Evolutionary conservation across 2,329 filamentous ascomycete genomes (phyloP), one percentile per base, ranked within the genome.

Genomic region (Macrophomina pseudophaseolina): DNA sequence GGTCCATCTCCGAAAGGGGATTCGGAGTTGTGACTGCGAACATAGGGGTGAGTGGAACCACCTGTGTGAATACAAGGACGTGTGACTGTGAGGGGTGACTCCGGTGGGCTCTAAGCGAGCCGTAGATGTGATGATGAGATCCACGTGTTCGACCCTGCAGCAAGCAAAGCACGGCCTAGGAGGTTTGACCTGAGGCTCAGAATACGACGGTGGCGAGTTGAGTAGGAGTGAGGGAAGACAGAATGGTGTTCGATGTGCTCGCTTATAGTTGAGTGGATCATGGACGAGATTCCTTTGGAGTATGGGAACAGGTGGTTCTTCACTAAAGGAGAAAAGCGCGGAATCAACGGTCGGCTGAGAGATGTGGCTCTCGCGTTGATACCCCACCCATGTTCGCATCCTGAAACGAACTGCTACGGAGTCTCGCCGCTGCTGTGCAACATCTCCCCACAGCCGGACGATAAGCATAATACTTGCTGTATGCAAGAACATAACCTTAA

Each of bases 401-500:
- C 49, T 52, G 49, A 52, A 52, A 52, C 49, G 3, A 52, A 4
- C 12, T 6, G 28, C 30, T n/a, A 32, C 49, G 5, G 30, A 28
- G 30, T 5, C 35, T 44, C 38, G 53, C 38, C 8, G 38, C 23
- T 32, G 28, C 40, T 5, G 14, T 23, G 9, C 35, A 16, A 16
- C 7, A 23, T 9, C 1, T n/a, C 38, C 38, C 11, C 54, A 32
- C 16, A 44, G 54, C 33, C n/a, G 23, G 32, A 59, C 40, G 46
- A 62, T 49, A 62, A 62, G 58, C 58, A 49, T 62, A 49, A 32
- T 32, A 32, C 12, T 18, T 11, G 30, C 42, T 48, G 40, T 23
- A 48, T 60, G 56, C n/a, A 48, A 48, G 16, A n/a, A 33, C 30
- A 18, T 49, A 62, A 62, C 44, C 58, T 40, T 62, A 62, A 49